Conservation (phyloP, 257 asterid genomes). For the Gardenia jasminoides region DNA sequence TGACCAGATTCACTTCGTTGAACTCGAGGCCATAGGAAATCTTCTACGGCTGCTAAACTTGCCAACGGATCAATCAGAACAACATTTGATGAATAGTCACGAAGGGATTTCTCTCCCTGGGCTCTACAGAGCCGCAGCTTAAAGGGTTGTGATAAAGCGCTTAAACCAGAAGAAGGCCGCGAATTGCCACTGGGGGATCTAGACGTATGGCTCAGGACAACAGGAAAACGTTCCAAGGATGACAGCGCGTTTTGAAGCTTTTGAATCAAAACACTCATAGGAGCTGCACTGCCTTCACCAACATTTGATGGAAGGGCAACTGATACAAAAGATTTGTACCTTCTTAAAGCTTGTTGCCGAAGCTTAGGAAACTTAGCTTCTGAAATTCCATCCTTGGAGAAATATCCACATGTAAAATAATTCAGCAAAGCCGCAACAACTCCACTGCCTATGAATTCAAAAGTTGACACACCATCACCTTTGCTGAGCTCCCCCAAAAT, state of each 20-base stretch:
- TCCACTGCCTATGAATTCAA: constrained; percentile 97
- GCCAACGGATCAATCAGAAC: constrained; percentile 93
- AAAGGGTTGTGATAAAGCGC: constrained; percentile 86
- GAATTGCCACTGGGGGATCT: constrained; percentile 73
- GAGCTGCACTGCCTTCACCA: constrained; percentile 47
- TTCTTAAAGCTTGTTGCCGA: constrained; percentile 79
- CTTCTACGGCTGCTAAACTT: constrained; percentile 93
- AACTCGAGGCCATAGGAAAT: constrained; percentile 90
- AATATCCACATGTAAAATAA: constrained; percentile 85
- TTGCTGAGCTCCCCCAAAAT: constrained; percentile 81
- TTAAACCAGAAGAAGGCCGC: constrained; percentile 89
- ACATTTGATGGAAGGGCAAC: constrained; percentile 65
- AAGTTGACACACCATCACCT: constrained; percentile 97
- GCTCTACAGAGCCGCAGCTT: constrained; percentile 98
- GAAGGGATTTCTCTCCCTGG: constrained; percentile 89
- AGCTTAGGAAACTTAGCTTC: constrained; percentile 69
- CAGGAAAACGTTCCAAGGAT: constrained; percentile 93
- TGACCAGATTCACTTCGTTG: constrained; percentile 74
- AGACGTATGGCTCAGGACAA: constrained; percentile 79
- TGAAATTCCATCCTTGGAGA: constrained; percentile 70
- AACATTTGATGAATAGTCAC: constrained; percentile 93
- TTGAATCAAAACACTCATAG: constrained; percentile 80
- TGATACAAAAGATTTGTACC: constrained; percentile 77
- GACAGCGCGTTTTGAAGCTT: constrained; percentile 93
- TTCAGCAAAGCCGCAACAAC: constrained; percentile 79